Base-by-base conservation (phyloP, 2,329 filamentous ascomycete species). In the Diaporthe vaccinii region DNA sequence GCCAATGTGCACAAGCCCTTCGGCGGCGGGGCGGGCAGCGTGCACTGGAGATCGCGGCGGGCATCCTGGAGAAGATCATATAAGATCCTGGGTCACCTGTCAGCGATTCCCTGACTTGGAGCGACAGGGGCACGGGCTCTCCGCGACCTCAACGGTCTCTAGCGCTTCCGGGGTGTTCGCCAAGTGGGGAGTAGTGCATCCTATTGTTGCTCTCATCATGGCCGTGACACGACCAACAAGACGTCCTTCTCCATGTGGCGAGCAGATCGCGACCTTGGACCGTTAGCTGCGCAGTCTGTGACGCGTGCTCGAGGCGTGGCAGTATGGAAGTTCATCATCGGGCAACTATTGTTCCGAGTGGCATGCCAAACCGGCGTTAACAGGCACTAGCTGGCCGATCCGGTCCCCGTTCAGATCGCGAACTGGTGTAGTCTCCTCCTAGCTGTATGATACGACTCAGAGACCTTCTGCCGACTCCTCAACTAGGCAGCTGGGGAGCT, bases 11-110 rank as follows among this genome's bases (percentile, higher is more conserved):
- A 34, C 22, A 31, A 49, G 7, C 34, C 25, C 31, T 7, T 55
- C 65, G 49, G 65, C 65, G n/a, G n/a, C n/a, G n/a, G n/a, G n/a
- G n/a, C n/a, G 2, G 28, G 22, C 61, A 34, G 46, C 65, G 49
- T 22, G 34, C 65, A 41, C 46, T 25, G 34, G 49, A 28, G 49
- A 69, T 69, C 49, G 65, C 9, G n/a, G 65, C 25, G 34, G 39
- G 39, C 62, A 68, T 53, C 49, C 65, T 55, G 49, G 65, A 69
- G 65, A 55, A n/a, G 65, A 69, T 69, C 65, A 69, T 25, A 14
- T 39, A 2, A 15, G 46, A 53, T 25, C 65, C 49, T 55, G 14
- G 49, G 65, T 55, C 49, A 41, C 34, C 49, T 69, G 46, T 39
- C 65, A 41, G n/a, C 49, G 22, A 22, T 28, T 53, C 34, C 65